Conservation (phyloP, 2,329 filamentous ascomycete genomes). For the Sarocladium strictum region DNA sequence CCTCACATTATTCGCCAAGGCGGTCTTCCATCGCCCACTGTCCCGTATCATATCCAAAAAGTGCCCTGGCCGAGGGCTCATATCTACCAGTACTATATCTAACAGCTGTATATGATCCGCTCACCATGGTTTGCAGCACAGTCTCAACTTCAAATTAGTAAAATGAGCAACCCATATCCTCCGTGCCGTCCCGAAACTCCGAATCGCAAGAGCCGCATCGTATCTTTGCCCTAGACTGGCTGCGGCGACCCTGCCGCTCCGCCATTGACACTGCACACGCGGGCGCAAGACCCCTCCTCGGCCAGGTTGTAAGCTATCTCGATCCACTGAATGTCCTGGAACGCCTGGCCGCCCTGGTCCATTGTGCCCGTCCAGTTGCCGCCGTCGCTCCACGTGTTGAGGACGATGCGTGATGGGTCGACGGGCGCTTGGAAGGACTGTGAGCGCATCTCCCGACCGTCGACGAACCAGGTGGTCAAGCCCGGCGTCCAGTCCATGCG, state of each 20-base stretch:
- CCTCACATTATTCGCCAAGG: no score
- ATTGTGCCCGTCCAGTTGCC: conserved; percentile 52
- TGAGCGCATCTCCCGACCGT: conserved; percentile 39
- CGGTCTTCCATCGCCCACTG: no score
- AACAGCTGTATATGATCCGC: no score
- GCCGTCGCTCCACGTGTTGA: conserved; percentile 57
- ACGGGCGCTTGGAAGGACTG: conserved; percentile 49
- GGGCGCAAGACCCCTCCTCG: conserved; percentile 20
- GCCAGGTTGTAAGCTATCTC: conserved; percentile 46
- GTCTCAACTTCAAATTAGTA: no score
- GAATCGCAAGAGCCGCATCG: not conserved
- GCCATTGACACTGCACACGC: conserved; percentile 35
- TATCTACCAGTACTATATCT: no score
- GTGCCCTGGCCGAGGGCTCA: no score
- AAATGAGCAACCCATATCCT: not conserved
- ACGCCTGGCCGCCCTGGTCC: conserved; percentile 39
- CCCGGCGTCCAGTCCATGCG: conserved; percentile 52
- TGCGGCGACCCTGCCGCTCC: not conserved
- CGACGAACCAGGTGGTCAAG: conserved; percentile 48
- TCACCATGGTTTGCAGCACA: not conserved
- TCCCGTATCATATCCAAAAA: no score
- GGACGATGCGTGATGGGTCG: conserved; percentile 41
- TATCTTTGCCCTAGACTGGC: not conserved
- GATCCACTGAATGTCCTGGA: conserved; percentile 55
- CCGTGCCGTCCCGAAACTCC: not conserved